Evolutionary conservation across 305 asterid species (phyloP).

Genomic region (Fraxinus platypoda): DNA sequence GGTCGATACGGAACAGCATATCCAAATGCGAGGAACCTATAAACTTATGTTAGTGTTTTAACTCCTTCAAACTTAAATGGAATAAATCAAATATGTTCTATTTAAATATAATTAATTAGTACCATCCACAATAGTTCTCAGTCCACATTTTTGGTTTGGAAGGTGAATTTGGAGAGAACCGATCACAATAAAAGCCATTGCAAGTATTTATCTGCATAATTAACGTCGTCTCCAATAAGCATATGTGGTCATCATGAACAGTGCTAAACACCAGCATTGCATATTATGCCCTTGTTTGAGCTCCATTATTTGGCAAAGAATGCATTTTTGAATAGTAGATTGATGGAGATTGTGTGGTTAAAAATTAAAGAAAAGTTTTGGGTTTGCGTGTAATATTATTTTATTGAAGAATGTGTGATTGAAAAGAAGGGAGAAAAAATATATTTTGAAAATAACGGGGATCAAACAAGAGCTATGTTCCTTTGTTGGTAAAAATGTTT

Average conservation of each 20-base stretch:
- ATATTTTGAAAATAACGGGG: too few species aligned
- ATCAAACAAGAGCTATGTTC: not conserved
- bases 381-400: too few species aligned
- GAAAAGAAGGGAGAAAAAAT: too few species aligned
- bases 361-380: too few species aligned
- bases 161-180: slow-evolving; percentile 65
- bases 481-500: not conserved
- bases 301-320: too few species aligned
- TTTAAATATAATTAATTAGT: slow-evolving; percentile 1
- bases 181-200: slow-evolving; percentile 78
- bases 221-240: slow-evolving; percentile 3
- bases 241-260: not conserved
- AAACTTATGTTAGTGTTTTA: slow-evolving; percentile 12
- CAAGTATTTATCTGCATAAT: slow-evolving; percentile 80
- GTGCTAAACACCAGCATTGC: slow-evolving; percentile 11
- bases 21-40: slow-evolving; percentile 85
- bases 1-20: slow-evolving; percentile 80
- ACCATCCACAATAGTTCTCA: slow-evolving; percentile 86
- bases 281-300: not conserved
- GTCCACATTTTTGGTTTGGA: slow-evolving; percentile 84
- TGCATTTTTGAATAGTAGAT: too few species aligned
- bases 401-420: too few species aligned
- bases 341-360: too few species aligned
- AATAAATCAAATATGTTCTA: not conserved
- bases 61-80: slow-evolving; percentile 8